These are phyloP conservation scores for Gossypium turneri DNA, from an alignment of 345 rosid species.

Conservation along the genomic window DNA sequence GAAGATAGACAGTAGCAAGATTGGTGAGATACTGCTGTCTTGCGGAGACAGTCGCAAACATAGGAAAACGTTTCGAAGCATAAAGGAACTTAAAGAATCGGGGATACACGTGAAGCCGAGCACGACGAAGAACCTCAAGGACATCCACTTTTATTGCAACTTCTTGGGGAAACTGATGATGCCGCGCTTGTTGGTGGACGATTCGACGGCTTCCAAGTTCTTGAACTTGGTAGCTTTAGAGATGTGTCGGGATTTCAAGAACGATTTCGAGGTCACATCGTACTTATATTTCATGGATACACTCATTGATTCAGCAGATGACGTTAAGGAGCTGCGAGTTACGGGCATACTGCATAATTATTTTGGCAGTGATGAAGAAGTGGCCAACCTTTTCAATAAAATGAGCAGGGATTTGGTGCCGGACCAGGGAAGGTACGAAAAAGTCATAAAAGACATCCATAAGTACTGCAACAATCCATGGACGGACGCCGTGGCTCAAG, in stretches of 20 bases:
- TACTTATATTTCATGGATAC: slow-evolving; percentile 15
- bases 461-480: background rate
- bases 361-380: slow-evolving; percentile 18
- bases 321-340: slow-evolving; percentile 10
- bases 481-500: background rate
- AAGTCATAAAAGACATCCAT: background rate
- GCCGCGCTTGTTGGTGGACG: slow-evolving; percentile 10
- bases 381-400: slow-evolving; percentile 16
- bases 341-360: background rate
- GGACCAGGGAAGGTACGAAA: background rate
- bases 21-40: background rate
- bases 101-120: background rate
- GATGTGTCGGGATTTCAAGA: slow-evolving; percentile 7
- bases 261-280: slow-evolving; percentile 1
- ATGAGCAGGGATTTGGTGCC: slow-evolving; percentile 7
- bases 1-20: background rate
- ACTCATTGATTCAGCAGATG: slow-evolving; percentile 5
- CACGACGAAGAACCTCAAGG: background rate
- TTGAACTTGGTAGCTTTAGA: slow-evolving; percentile 20
- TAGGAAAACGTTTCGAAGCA: slow-evolving; percentile 1
- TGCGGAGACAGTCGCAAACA: background rate
- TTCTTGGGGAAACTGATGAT: background rate
- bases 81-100: slow-evolving; percentile 2
- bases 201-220: slow-evolving; percentile 6
- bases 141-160: background rate